Conservation (phyloP, 345 rosid genomes). For the Raphanus sativus region DNA sequence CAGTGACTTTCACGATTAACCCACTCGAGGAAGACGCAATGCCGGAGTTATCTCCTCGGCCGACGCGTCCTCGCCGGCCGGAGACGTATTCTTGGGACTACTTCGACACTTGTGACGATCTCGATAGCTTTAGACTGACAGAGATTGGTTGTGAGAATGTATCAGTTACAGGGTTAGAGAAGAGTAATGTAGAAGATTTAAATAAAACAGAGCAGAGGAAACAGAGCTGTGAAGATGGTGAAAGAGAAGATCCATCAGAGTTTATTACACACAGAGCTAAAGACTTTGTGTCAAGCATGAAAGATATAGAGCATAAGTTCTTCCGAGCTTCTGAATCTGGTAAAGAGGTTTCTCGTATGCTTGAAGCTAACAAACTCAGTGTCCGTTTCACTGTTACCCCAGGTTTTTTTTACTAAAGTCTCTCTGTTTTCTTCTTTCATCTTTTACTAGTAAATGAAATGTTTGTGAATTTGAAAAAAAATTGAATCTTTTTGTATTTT, state of each 20-base stretch:
- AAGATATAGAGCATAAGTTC: slow-evolving; percentile 87
- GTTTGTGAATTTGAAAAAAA: too few species aligned
- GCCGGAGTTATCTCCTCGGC: slow-evolving; percentile 39
- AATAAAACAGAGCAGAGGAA: slow-evolving; percentile 35
- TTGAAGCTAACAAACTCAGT: slow-evolving; percentile 73
- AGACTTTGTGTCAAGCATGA: slow-evolving; percentile 85
- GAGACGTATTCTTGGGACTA: slow-evolving; percentile 72
- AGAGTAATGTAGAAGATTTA: slow-evolving; percentile 24
- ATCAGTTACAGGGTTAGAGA: slow-evolving; percentile 45
- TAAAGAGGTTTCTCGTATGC: slow-evolving; percentile 83
- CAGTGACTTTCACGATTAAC: slow-evolving; percentile 54
- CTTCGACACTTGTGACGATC: slow-evolving; percentile 64
- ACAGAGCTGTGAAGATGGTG: slow-evolving; percentile 32
- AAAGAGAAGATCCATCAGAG: slow-evolving; percentile 90
- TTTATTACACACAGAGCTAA: slow-evolving; percentile 95
- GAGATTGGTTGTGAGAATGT: slow-evolving; percentile 25
- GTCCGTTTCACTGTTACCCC: slow-evolving; percentile 64
- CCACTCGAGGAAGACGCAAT: slow-evolving; percentile 44
- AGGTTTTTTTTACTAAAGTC: slow-evolving; percentile 34
- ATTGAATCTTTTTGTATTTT: background rate
- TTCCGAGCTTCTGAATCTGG: slow-evolving; percentile 91
- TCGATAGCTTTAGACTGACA: slow-evolving; percentile 61
- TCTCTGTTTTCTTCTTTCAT: background rate
- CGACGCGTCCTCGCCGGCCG: slow-evolving; percentile 47
- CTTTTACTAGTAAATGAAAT: background rate